Evolutionary conservation across 495 filamentous ascomycete species (phyloP), one percentile per base, ranked within the genome.

Genomic region (Talaromyces wortmannii): DNA sequence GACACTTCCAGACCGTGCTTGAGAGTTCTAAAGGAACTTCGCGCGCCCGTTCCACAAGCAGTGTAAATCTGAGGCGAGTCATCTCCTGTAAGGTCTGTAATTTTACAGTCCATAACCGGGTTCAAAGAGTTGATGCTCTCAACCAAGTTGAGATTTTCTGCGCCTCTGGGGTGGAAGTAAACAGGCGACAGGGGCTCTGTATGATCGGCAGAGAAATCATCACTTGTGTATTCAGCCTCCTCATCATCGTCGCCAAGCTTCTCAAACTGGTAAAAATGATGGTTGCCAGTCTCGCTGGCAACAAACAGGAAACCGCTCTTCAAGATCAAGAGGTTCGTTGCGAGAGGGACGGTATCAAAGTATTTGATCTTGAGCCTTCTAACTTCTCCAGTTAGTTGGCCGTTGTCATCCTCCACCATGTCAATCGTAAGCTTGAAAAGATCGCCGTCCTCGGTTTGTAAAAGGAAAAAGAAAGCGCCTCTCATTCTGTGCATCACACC

Each of bases 11-110:
- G 75, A 0, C 92, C 92, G 67, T 99, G 91, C 62, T 94, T 95
- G 15, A 97, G 73, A 33, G 86, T 95, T 53, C 92, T 82, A 70
- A 99, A 95, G 17, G 84, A 87, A 64, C 92, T 97, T 55, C 89
- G 78, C 51, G 90, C 90, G 7, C 94, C 89, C 32, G 87, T 87
- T 4, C 94, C 94, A 64, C 88, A 94, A 13, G 97, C 78, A 0
- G 90, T 84, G 71, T 96, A 97, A 40, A 99, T 96, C 66, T 99
- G 95, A 11, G 94, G 94, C 2, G 92, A 92, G 63, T 97, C 95
- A 57, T 96, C 94, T 47, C 89, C 85, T 0, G 86, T 87, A 15
- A 95, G 71, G 60, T 99, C 97, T 29, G 83, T 86, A 31, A 97
- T 83, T 64, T 94, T 92, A 68, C 88, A 92, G 60, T 94, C 91